Evolutionary conservation across 306 rosid species (phyloP).

Genomic region (Glycyrrhiza uralensis): DNA sequence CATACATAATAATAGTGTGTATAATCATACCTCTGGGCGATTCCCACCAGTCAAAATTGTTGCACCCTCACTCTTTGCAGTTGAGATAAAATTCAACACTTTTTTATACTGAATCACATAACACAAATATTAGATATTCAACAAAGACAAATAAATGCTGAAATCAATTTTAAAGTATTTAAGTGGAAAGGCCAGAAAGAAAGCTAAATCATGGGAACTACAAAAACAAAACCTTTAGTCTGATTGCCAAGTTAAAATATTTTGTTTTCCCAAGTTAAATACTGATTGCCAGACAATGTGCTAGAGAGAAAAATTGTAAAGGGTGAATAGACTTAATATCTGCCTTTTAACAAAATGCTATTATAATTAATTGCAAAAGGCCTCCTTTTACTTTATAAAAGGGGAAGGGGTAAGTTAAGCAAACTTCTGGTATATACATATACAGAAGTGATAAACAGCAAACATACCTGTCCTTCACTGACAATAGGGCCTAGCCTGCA

Average conservation of each 20-base stretch:
- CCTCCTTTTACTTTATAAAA: too few relatives aligned
- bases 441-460: constrained; percentile 17
- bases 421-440: not conserved
- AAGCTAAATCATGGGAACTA: constrained; percentile 9
- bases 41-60: constrained; percentile 74
- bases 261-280: too few relatives aligned
- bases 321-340: too few relatives aligned
- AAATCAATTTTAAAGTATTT: not conserved
- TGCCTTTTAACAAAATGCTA: too few relatives aligned
- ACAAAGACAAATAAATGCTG: not conserved
- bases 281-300: too few relatives aligned
- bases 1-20: not conserved
- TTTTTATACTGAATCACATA: constrained; percentile 71
- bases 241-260: too few relatives aligned
- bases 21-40: constrained; percentile 77
- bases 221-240: too few relatives aligned
- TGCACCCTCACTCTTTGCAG: constrained; percentile 92
- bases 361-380: not conserved
- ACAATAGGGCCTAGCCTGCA: constrained; percentile 98
- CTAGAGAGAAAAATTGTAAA: too few relatives aligned
- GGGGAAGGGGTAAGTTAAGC: not conserved
- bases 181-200: not conserved
- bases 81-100: constrained; percentile 67
- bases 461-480: constrained; percentile 73
- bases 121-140: constrained; percentile 33